Conservation (phyloP, 148 eudicot genomes). For the Heliosperma pusillum region DNA sequence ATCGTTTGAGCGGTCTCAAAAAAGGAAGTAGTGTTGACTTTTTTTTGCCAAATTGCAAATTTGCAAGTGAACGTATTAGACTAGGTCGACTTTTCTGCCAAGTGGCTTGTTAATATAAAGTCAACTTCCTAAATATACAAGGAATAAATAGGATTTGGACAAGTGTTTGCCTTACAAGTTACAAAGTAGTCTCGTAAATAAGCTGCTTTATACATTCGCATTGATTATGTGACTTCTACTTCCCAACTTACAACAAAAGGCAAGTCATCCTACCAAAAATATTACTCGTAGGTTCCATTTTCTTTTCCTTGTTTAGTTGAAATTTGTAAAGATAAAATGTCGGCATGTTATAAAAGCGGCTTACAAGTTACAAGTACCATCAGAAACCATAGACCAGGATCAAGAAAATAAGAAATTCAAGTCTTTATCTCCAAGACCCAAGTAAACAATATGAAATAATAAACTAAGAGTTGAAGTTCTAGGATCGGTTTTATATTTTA, state of each 20-base stretch:
- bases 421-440: too few species aligned
- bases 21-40: too few species aligned
- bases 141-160: slow-evolving; percentile 14
- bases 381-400: too few species aligned
- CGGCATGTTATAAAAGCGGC: too few species aligned
- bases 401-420: too few species aligned
- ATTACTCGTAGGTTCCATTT: neutral
- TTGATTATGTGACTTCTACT: slow-evolving; percentile 6
- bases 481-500: too few species aligned
- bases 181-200: slow-evolving; percentile 3
- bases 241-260: slow-evolving; percentile 3
- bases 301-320: too few species aligned
- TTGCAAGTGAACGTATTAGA: neutral
- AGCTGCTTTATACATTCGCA: slow-evolving; percentile 3
- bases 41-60: neutral
- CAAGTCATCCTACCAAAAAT: slow-evolving; percentile 3
- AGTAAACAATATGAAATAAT: too few species aligned
- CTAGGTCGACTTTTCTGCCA: slow-evolving; percentile 9
- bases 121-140: slow-evolving; percentile 15
- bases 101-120: slow-evolving; percentile 9
- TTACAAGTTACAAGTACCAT: too few species aligned
- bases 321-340: too few species aligned
- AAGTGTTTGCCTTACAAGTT: slow-evolving; percentile 12
- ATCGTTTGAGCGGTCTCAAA: too few species aligned
- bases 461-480: too few species aligned